Percentiles rank a stretch among this genome's conserved stretches.
These are phyloP conservation scores for Aspergillus taichungensis DNA, from an alignment of 495 filamentous ascomycete genomes.

Conservation along the genomic window DNA sequence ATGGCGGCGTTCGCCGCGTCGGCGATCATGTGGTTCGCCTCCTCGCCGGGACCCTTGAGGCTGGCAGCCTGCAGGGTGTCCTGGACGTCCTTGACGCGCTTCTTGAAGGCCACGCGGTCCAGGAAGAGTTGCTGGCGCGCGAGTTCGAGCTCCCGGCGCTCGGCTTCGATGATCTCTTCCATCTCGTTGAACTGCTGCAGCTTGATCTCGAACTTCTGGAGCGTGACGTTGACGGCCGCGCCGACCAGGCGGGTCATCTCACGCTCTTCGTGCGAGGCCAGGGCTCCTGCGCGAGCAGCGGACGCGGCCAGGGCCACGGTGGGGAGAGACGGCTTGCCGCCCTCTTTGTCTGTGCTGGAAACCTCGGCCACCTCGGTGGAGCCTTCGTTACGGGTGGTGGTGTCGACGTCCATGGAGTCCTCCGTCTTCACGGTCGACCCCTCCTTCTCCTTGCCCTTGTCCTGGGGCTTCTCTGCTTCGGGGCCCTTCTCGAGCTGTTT, in stretches of 20 bases:
- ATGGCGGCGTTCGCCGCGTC: conserved; percentile 36
- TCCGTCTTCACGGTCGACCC: conserved; percentile 51
- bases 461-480: conserved; percentile 21
- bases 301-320: conserved; percentile 77
- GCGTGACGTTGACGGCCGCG: conserved; percentile 70
- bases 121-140: conserved; percentile 87
- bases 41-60: conserved; percentile 45
- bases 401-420: conserved; percentile 61
- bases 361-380: conserved; percentile 19
- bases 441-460: conserved; percentile 49
- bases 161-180: conserved; percentile 81
- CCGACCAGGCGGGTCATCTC: conserved; percentile 90
- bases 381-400: conserved; percentile 18
- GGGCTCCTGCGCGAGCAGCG: conserved; percentile 74
- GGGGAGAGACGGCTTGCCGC: conserved; percentile 44
- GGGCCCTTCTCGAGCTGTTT: conserved; percentile 59
- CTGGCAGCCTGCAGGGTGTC: conserved; percentile 60
- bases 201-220: conserved; percentile 78
- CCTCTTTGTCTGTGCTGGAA: conserved; percentile 13
- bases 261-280: conserved; percentile 91
- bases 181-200: conserved; percentile 92
- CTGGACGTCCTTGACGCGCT: conserved; percentile 72
- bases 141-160: conserved; percentile 85
- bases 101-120: conserved; percentile 83
- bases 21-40: conserved; percentile 44